A percentile compares a stretch with the other conserved stretches of the same genome.
phyloP scores from a whole-genome alignment of 257 asterid species.

The Linaria vulgaris region DNA sequence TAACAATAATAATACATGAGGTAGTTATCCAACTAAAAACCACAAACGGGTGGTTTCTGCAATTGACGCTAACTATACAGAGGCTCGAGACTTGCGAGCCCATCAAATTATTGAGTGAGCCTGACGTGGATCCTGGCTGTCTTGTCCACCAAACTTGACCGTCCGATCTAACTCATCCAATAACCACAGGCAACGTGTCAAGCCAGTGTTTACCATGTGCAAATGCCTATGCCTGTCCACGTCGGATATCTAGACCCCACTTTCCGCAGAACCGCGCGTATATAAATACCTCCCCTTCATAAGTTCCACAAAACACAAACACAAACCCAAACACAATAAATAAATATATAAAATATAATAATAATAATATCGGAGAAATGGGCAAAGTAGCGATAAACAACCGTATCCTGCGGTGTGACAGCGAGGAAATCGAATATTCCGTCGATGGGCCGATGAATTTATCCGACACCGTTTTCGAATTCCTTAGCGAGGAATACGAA shows the following conservation, averaged over 20 bases:
- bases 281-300: conserved; percentile 24
- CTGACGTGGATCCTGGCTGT: conserved; percentile 91
- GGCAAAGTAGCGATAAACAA: conserved; percentile 42
- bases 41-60: no score
- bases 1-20: neutral
- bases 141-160: conserved; percentile 29
- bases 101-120: conserved; percentile 36
- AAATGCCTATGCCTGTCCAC: conserved; percentile 31
- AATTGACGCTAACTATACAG: no score
- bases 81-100: neutral
- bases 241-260: conserved; percentile 34
- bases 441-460: conserved; percentile 56
- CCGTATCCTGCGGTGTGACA: conserved; percentile 61
- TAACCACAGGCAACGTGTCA: conserved; percentile 22
- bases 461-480: conserved; percentile 75
- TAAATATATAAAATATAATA: neutral
- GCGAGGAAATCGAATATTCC: conserved; percentile 44
- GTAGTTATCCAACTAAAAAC: no score
- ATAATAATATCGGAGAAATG: conserved; percentile 24
- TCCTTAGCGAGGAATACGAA: conserved; percentile 55
- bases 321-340: neutral
- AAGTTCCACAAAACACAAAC: conserved; percentile 18
- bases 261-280: neutral
- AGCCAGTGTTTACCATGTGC: conserved; percentile 25
- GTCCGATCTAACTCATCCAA: conserved; percentile 7